Conservation (phyloP, 768 basidiomycete genomes). For the Rhodocollybia butyracea region DNA sequence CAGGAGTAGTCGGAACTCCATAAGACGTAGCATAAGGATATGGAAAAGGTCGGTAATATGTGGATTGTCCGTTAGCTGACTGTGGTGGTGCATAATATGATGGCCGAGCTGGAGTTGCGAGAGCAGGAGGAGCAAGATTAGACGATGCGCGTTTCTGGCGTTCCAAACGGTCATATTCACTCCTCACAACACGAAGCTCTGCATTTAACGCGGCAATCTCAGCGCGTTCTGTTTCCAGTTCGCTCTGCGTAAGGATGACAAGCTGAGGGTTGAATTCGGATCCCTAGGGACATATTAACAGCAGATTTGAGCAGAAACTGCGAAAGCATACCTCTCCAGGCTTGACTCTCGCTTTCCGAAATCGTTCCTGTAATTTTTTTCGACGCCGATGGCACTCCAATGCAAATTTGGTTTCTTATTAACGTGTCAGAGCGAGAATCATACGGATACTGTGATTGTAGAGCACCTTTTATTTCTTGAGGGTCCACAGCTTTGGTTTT, state of each 20-base stretch:
- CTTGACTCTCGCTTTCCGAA: slow-evolving; percentile 49
- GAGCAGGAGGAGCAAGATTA: slow-evolving; percentile 37
- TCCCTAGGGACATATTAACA: slow-evolving; percentile 38
- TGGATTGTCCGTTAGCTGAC: slow-evolving; percentile 34
- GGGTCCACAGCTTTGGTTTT: slow-evolving; percentile 48
- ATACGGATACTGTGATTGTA: background rate
- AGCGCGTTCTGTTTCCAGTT: slow-evolving; percentile 63
- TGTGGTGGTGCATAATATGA: slow-evolving; percentile 30
- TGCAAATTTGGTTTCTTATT: slow-evolving; percentile 66
- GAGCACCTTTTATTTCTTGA: slow-evolving; percentile 51
- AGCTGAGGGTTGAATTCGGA: slow-evolving; percentile 59
- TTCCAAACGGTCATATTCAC: slow-evolving; percentile 65
- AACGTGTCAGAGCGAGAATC: slow-evolving; percentile 6
- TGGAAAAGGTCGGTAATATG: slow-evolving; percentile 64
- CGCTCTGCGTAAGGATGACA: slow-evolving; percentile 58
- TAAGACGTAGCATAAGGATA: slow-evolving; percentile 66
- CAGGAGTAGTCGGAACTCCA: slow-evolving; percentile 24
- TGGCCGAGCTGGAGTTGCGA: slow-evolving; percentile 4
- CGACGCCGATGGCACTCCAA: slow-evolving; percentile 62
- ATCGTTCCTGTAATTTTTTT: slow-evolving; percentile 53
- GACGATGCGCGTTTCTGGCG: slow-evolving; percentile 59
- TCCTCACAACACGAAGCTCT: slow-evolving; percentile 59
- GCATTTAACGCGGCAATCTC: slow-evolving; percentile 54
- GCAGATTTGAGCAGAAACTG: background rate
- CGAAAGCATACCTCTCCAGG: slow-evolving; percentile 52